phyloP scores from a whole-genome alignment of 2,329 filamentous ascomycete genomes.

The Juglanconis oblonga region DNA sequence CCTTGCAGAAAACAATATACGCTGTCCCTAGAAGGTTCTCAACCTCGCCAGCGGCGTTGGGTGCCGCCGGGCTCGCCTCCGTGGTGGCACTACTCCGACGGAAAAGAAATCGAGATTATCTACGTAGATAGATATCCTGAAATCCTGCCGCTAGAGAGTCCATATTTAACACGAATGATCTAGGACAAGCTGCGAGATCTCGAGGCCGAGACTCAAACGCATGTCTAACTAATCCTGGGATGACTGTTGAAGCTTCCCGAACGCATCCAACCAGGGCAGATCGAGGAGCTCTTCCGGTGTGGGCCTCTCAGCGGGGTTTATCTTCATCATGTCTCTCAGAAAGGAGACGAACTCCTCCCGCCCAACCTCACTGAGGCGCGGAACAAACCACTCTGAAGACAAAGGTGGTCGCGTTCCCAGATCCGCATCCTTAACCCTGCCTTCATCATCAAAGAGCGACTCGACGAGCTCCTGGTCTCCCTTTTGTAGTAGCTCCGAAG shows the following conservation, averaged over 20 bases:
- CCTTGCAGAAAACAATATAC: no score
- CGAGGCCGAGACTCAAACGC: no score
- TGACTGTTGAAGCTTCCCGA: no score
- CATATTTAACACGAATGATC: no score
- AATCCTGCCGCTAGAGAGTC: no score
- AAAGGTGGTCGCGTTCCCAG: not conserved
- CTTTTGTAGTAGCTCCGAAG: not conserved
- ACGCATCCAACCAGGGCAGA: not conserved
- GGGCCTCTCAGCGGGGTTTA: not conserved
- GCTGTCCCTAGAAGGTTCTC: no score
- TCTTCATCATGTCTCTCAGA: not conserved
- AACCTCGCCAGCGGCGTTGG: no score
- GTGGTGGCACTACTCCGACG: no score
- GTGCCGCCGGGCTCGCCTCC: no score
- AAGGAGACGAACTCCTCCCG: not conserved
- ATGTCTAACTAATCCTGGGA: no score
- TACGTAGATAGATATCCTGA: no score
- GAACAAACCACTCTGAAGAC: not conserved
- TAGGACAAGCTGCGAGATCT: not conserved
- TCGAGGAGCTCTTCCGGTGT: not conserved
- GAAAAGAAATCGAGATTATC: no score
- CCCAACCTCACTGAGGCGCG: not conserved
- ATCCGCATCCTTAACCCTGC: not conserved
- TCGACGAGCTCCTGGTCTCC: not conserved
- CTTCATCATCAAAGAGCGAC: conserved; percentile 1